These are phyloP conservation scores for Aspergillus wentii DNA, from an alignment of 495 filamentous ascomycete species.

Conservation along the genomic window DNA sequence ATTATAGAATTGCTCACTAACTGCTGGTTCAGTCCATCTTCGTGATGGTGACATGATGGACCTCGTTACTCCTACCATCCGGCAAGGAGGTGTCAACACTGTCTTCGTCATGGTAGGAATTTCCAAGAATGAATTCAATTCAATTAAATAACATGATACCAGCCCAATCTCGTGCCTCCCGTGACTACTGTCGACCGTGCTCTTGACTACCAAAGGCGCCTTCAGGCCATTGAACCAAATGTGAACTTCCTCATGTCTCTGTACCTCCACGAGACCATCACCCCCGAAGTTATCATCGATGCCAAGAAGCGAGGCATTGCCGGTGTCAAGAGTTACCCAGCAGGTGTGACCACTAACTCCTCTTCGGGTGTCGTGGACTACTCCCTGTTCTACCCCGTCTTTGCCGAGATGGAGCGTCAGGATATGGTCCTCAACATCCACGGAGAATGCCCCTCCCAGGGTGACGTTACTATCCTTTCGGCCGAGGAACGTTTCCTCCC, in stretches of 20 bases:
- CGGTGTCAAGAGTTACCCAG: slow-evolving; percentile 58
- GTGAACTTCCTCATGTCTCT: slow-evolving; percentile 87
- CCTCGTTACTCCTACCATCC: slow-evolving; percentile 71
- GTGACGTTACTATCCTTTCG: slow-evolving; percentile 64
- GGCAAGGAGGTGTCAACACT: slow-evolving; percentile 68
- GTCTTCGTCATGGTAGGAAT: slow-evolving; percentile 73
- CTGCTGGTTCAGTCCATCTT: slow-evolving; percentile 48
- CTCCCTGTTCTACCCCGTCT: slow-evolving; percentile 67
- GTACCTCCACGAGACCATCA: slow-evolving; percentile 74
- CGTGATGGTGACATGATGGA: slow-evolving; percentile 79
- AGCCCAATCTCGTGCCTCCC: slow-evolving; percentile 71
- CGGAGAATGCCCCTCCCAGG: slow-evolving; percentile 50
- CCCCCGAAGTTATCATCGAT: slow-evolving; percentile 69
- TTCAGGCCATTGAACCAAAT: slow-evolving; percentile 63
- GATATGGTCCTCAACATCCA: slow-evolving; percentile 61
- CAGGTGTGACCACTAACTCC: slow-evolving; percentile 77
- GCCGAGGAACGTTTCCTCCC: slow-evolving; percentile 81
- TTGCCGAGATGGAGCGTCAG: slow-evolving; percentile 70
- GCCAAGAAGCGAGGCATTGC: slow-evolving; percentile 54
- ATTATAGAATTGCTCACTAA: not conserved
- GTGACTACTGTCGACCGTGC: slow-evolving; percentile 70
- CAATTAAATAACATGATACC: slow-evolving; percentile 7
- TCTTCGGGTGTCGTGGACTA: slow-evolving; percentile 74
- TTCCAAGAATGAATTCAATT: slow-evolving; percentile 2
- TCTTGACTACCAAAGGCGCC: slow-evolving; percentile 64